These are phyloP conservation scores for Mycena maculata DNA, from an alignment of 768 basidiomycete genomes.

Conservation along the genomic window DNA sequence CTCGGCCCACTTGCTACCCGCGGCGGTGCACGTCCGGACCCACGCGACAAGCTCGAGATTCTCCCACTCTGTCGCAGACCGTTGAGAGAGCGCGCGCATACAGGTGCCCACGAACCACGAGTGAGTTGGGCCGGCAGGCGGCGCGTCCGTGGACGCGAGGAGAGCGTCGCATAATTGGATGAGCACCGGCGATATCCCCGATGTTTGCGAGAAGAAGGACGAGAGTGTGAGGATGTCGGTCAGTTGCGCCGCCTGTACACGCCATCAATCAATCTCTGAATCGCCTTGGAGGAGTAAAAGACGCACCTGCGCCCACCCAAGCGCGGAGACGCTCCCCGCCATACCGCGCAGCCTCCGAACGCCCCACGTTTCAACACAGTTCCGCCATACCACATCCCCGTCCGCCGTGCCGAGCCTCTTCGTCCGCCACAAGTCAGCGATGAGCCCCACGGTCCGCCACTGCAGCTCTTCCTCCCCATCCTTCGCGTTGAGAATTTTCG, in stretches of 20 bases:
- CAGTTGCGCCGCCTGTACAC: conserved; percentile 60
- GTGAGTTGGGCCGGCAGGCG: conserved; percentile 47
- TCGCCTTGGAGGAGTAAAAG: conserved; percentile 9
- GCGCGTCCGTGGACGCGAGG: conserved; percentile 48
- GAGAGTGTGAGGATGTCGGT: conserved; percentile 66
- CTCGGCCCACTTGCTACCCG: conserved; percentile 65
- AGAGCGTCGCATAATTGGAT: conserved; percentile 57
- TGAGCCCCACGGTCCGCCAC: conserved; percentile 55
- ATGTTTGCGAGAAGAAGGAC: conserved; percentile 58
- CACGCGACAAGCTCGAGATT: conserved; percentile 62
- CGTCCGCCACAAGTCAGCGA: conserved; percentile 59
- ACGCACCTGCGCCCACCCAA: conserved; percentile 26
- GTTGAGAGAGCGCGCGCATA: conserved; percentile 62
- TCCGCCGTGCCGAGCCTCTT: conserved; percentile 61
- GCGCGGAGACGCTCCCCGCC: conserved; percentile 45
- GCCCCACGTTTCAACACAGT: conserved; percentile 63
- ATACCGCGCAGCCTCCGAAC: conserved; percentile 51
- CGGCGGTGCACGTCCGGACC: conserved; percentile 50
- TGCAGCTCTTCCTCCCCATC: conserved; percentile 51
- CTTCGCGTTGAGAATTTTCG: conserved; percentile 49
- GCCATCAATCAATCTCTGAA: neutral
- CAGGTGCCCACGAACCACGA: conserved; percentile 73
- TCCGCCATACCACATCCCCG: conserved; percentile 70
- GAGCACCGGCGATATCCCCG: conserved; percentile 51
- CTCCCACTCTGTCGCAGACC: conserved; percentile 59